These are phyloP conservation scores for Geotrichum aggregatum DNA, from an alignment of 1,139 yeast species.

Conservation along the genomic window DNA sequence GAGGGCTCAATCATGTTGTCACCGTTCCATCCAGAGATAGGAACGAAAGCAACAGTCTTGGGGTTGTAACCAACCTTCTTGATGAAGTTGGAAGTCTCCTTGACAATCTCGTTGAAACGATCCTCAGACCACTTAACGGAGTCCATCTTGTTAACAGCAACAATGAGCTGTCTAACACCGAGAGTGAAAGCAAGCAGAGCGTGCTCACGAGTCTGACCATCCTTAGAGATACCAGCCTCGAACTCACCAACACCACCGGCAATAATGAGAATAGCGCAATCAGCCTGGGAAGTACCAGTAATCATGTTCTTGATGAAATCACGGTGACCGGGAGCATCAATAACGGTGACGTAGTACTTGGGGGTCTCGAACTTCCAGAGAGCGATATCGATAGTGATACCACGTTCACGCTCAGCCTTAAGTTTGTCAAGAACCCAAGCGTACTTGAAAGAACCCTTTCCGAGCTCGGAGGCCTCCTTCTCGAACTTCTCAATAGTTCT, in stretches of 20 bases:
- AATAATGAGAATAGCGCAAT: constrained; percentile 84
- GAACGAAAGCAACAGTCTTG: constrained; percentile 85
- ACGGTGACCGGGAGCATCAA: constrained; percentile 96
- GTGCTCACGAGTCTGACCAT: constrained; percentile 93
- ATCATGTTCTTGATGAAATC: constrained; percentile 95
- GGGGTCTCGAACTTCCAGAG: constrained; percentile 96
- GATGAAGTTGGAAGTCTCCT: constrained; percentile 84
- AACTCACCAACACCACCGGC: constrained; percentile 93
- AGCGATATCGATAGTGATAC: constrained; percentile 93
- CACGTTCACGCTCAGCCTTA: constrained; percentile 96
- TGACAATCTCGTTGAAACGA: constrained; percentile 75
- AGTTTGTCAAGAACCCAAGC: constrained; percentile 96
- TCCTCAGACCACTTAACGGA: constrained; percentile 79
- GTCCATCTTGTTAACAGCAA: constrained; percentile 93
- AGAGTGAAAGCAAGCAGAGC: constrained; percentile 86
- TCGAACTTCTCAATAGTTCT: constrained; percentile 98
- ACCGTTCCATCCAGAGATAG: constrained; percentile 93
- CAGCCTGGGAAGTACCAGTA: constrained; percentile 94
- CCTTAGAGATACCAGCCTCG: constrained; percentile 93
- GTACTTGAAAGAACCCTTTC: constrained; percentile 98
- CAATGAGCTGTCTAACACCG: constrained; percentile 85
- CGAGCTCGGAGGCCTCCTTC: constrained; percentile 97
- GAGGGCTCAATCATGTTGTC: constrained; percentile 88
- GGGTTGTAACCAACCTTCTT: constrained; percentile 94
- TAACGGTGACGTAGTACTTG: constrained; percentile 86